phyloP scores from a whole-genome alignment of 495 filamentous ascomycete genomes.

The Monascus purpureus region DNA sequence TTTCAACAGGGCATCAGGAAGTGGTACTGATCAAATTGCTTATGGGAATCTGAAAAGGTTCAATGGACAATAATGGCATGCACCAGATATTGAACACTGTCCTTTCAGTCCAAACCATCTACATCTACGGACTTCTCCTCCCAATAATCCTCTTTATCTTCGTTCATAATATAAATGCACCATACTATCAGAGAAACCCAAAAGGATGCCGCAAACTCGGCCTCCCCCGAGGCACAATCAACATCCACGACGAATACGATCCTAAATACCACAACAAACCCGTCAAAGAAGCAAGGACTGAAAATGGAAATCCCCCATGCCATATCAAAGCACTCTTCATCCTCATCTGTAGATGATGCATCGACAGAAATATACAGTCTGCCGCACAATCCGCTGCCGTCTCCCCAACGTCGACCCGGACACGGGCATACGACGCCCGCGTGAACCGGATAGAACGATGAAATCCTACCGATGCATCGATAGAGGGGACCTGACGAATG shows the following conservation, averaged over 20 bases:
- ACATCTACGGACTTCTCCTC: background rate
- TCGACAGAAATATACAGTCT: conserved; percentile 47
- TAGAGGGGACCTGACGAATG: conserved; percentile 48
- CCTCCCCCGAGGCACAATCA: conserved; percentile 14
- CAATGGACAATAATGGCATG: too few relatives aligned
- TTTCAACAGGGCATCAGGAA: too few relatives aligned
- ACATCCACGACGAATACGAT: conserved; percentile 26
- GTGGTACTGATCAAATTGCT: too few relatives aligned
- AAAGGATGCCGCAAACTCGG: conserved; percentile 25
- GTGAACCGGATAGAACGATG: conserved; percentile 63
- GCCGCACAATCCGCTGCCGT: conserved; percentile 64
- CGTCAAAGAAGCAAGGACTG: conserved; percentile 5
- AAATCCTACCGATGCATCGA: conserved; percentile 60
- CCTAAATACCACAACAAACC: conserved; percentile 16
- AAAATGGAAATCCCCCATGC: conserved; percentile 23
- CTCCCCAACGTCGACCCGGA: conserved; percentile 72
- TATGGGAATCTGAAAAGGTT: too few relatives aligned
- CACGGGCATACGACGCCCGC: conserved; percentile 53
- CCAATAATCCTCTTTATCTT: background rate
- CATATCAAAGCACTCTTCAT: conserved; percentile 69
- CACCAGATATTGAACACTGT: too few relatives aligned
- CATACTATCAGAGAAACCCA: conserved; percentile 1
- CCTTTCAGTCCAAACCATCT: too few relatives aligned
- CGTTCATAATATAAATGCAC: background rate
- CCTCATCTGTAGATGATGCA: conserved; percentile 82